Conservation (phyloP, 2,329 filamentous ascomycete genomes). For the Mollisiaceae sp. region DNA sequence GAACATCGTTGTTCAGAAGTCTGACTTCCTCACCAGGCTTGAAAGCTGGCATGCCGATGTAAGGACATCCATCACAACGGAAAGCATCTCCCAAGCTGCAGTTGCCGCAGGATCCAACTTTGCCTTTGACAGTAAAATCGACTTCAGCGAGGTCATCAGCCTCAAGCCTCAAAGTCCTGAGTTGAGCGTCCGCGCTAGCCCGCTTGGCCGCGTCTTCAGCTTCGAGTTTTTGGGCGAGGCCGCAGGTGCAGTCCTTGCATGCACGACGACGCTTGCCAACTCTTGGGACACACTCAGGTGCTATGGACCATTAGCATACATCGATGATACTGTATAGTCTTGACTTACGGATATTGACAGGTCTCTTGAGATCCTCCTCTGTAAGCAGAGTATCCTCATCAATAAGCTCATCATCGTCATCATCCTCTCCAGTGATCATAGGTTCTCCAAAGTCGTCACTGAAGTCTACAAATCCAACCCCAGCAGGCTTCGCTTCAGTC, state of each 20-base stretch:
- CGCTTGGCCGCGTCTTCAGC: conserved; percentile 80
- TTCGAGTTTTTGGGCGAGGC: conserved; percentile 82
- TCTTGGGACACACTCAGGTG: conserved; percentile 86
- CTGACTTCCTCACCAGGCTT: conserved; percentile 95
- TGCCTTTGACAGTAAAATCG: conserved; percentile 97
- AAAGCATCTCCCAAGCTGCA: conserved; percentile 93
- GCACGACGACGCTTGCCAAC: conserved; percentile 86
- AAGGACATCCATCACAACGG: conserved; percentile 76
- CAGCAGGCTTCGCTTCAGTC: conserved; percentile 49
- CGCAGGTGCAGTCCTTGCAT: conserved; percentile 98
- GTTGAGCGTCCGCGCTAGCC: conserved; percentile 63
- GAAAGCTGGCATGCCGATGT: conserved; percentile 92
- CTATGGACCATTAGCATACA: conserved; percentile 48
- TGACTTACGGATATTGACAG: conserved; percentile 79
- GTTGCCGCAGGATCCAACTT: conserved; percentile 92
- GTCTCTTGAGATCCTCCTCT: conserved; percentile 80
- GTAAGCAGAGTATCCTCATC: conserved; percentile 88
- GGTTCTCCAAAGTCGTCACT: conserved; percentile 64
- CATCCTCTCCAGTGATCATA: conserved; percentile 56
- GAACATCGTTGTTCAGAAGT: conserved; percentile 83
- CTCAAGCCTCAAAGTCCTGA: conserved; percentile 73
- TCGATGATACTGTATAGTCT: conserved; percentile 12
- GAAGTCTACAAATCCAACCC: conserved; percentile 72
- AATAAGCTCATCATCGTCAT: conserved; percentile 82
- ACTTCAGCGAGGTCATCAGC: conserved; percentile 84